Conservation (phyloP, 2,329 filamentous ascomycete species). For the Colletotrichum musae region DNA sequence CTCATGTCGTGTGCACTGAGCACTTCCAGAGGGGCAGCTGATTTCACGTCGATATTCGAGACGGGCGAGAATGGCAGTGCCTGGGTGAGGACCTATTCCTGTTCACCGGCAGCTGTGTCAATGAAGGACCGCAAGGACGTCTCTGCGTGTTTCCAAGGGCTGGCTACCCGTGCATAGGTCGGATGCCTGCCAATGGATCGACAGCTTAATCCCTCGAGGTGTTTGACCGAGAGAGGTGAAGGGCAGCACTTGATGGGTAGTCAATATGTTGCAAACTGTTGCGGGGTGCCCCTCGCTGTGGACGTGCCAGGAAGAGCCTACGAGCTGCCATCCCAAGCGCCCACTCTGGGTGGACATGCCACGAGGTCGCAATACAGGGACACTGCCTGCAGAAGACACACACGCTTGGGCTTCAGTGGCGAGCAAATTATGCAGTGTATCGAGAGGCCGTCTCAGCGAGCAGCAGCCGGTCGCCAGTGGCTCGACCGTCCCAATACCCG, state of each 20-base stretch:
- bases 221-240: constrained; percentile 24
- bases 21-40: constrained; percentile 10
- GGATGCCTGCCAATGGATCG: constrained; percentile 30
- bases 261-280: constrained; percentile 8
- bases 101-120: constrained; percentile 8
- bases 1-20: constrained; percentile 16
- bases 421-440: constrained; percentile 11
- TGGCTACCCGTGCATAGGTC: constrained; percentile 15
- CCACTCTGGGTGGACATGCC: constrained; percentile 27
- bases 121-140: constrained; percentile 6
- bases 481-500: constrained; percentile 8
- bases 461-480: constrained; percentile 5
- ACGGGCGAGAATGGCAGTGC: constrained; percentile 12
- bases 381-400: constrained; percentile 9
- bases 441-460: neutral
- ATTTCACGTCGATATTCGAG: constrained; percentile 28
- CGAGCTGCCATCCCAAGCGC: constrained; percentile 23
- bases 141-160: constrained; percentile 10
- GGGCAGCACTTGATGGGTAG: neutral
- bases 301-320: constrained; percentile 25
- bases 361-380: constrained; percentile 12
- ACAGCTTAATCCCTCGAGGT: constrained; percentile 23
- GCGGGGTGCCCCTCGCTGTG: constrained; percentile 21
- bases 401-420: neutral
- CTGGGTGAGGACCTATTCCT: constrained; percentile 6